phyloP scores from a whole-genome alignment of 1,284 basidiomycete species.

The Ceratobasidium sp. region DNA sequence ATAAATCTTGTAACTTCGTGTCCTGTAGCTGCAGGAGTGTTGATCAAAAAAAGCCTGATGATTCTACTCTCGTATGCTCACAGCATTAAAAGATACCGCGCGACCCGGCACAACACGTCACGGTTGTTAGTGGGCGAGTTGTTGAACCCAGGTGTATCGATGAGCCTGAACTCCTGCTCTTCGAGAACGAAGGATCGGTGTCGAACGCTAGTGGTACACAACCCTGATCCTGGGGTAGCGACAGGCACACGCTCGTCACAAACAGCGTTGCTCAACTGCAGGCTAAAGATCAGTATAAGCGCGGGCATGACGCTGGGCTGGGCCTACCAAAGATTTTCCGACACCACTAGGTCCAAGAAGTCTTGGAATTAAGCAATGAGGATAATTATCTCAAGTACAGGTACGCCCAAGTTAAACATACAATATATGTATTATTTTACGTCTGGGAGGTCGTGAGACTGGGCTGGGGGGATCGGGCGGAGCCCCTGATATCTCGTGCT shows the following conservation, averaged over 20 bases:
- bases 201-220: conserved; percentile 10
- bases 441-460: background rate
- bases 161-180: background rate
- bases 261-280: conserved; percentile 27
- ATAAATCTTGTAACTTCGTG: background rate
- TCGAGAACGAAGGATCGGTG: background rate
- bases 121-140: background rate
- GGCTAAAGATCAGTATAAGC: background rate
- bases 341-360: conserved; percentile 28
- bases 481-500: background rate
- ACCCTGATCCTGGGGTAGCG: background rate
- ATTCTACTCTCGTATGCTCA: too few relatives aligned
- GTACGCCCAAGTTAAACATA: background rate
- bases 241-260: background rate
- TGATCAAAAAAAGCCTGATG: too few relatives aligned
- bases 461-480: background rate
- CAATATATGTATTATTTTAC: background rate
- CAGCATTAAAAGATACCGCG: background rate
- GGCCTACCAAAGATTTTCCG: conserved; percentile 26
- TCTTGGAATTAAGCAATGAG: background rate
- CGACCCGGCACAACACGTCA: background rate
- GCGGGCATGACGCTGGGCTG: background rate
- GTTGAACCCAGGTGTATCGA: conserved; percentile 38
- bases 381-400: background rate
- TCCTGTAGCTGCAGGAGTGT: background rate